Evolutionary conservation across 1,139 yeast species (phyloP).

Genomic region (Blastobotrys niveus): DNA sequence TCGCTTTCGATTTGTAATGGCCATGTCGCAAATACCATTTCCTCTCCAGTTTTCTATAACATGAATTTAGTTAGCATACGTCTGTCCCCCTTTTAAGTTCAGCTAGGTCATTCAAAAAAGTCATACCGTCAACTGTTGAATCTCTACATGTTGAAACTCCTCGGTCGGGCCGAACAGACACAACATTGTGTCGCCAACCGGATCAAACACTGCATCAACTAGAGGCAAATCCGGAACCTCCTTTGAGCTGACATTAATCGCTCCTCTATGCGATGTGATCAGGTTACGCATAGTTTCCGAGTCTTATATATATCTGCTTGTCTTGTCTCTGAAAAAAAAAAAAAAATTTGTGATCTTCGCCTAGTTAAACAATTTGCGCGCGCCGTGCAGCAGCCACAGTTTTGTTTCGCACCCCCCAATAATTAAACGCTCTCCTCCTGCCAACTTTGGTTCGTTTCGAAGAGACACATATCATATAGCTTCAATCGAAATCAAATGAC

Average conservation of each 20-base stretch:
- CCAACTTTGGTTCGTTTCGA: no score
- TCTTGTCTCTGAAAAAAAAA: constrained; percentile 1
- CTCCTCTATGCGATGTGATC: constrained; percentile 28
- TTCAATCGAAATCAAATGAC: no score
- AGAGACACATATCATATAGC: no score
- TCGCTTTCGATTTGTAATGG: constrained; percentile 15
- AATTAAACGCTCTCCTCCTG: no score
- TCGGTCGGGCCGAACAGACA: constrained; percentile 53
- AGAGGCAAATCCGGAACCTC: constrained; percentile 55
- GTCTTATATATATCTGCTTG: background rate
- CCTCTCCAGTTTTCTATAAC: constrained; percentile 24
- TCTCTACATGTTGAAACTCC: constrained; percentile 53
- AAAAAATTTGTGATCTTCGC: background rate
- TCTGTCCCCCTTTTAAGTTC: constrained; percentile 7
- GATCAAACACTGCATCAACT: constrained; percentile 61
- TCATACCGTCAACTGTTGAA: constrained; percentile 40
- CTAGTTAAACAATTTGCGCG: no score
- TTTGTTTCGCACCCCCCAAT: no score
- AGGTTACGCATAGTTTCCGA: constrained; percentile 28
- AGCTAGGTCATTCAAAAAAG: background rate
- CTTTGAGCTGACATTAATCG: constrained; percentile 23
- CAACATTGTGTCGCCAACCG: constrained; percentile 67
- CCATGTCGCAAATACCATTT: constrained; percentile 26
- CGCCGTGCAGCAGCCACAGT: no score
- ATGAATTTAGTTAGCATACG: constrained; percentile 11